Evolutionary conservation across 2,329 filamentous ascomycete genomes (phyloP).

Genomic region (Lachnellula hyalina): DNA sequence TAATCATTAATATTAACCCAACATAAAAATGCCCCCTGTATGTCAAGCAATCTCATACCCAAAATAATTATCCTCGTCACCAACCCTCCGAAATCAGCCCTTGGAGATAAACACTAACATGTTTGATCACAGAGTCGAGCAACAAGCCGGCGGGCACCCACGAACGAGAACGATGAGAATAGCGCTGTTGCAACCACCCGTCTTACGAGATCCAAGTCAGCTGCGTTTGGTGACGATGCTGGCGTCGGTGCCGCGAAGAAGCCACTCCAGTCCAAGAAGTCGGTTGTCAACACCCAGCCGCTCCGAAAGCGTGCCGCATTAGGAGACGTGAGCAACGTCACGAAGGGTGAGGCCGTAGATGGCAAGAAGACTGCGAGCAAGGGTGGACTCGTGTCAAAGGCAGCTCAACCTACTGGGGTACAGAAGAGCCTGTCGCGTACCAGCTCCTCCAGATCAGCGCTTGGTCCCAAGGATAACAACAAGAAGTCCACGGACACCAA

Average conservation of each 20-base stretch:
- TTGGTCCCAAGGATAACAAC: constrained; percentile 56
- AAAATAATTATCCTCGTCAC: not conserved
- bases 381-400: constrained; percentile 70
- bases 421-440: constrained; percentile 59
- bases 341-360: constrained; percentile 66
- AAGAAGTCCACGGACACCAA: constrained; percentile 67
- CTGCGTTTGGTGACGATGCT: constrained; percentile 60
- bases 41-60: constrained; percentile 31
- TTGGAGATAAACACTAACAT: constrained; percentile 35
- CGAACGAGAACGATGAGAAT: constrained; percentile 96
- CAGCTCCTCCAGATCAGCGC: constrained; percentile 55
- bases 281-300: constrained; percentile 45
- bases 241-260: constrained; percentile 52
- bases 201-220: constrained; percentile 88
- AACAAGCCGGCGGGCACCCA: constrained; percentile 67
- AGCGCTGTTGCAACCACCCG: constrained; percentile 61
- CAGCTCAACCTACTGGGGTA: constrained; percentile 73
- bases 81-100: not conserved
- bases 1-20: constrained; percentile 32
- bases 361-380: constrained; percentile 73
- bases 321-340: constrained; percentile 92
- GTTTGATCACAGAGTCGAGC: constrained; percentile 51
- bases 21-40: constrained; percentile 49
- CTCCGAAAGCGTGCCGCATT: constrained; percentile 76
- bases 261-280: constrained; percentile 66